Percentiles rank a stretch among this genome's conserved stretches.
phyloP scores from a whole-genome alignment of 1,139 yeast species.

The Candida tropicalis region DNA sequence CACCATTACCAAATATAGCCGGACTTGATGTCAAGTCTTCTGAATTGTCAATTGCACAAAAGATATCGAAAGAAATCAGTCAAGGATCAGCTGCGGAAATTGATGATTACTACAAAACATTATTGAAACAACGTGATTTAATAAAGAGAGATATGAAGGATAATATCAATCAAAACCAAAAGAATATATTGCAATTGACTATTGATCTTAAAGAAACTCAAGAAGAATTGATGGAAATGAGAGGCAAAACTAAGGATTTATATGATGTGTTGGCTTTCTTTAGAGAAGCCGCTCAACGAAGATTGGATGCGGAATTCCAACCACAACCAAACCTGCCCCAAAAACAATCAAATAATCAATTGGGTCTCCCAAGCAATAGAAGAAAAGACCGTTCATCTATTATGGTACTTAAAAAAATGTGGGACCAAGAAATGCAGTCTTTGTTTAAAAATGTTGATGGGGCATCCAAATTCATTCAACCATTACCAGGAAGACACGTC shows the following conservation, averaged over 20 bases:
- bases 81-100: constrained; percentile 76
- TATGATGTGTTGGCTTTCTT: constrained; percentile 67
- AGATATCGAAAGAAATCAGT: constrained; percentile 55
- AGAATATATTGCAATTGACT: constrained; percentile 69
- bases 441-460: constrained; percentile 88
- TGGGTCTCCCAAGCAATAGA: constrained; percentile 15
- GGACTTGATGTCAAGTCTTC: constrained; percentile 1
- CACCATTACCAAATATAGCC: constrained; percentile 40
- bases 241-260: constrained; percentile 62
- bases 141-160: constrained; percentile 66
- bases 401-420: constrained; percentile 71
- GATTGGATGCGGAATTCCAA: constrained; percentile 48
- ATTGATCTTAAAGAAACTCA: constrained; percentile 65
- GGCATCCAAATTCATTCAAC: constrained; percentile 78
- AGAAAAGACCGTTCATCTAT: constrained; percentile 68
- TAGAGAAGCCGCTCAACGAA: constrained; percentile 66
- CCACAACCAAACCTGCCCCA: constrained; percentile 10
- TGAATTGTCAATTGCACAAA: constrained; percentile 24
- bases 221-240: constrained; percentile 61
- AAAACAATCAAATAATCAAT: constrained; percentile 3
- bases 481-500: constrained; percentile 81
- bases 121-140: constrained; percentile 53
- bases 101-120: constrained; percentile 65
- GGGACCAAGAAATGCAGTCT: constrained; percentile 75
- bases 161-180: constrained; percentile 71